Evolutionary conservation across 1,284 basidiomycete genomes (phyloP), one percentile per base, ranked within the genome.

Genomic region (Tilletia caries): DNA sequence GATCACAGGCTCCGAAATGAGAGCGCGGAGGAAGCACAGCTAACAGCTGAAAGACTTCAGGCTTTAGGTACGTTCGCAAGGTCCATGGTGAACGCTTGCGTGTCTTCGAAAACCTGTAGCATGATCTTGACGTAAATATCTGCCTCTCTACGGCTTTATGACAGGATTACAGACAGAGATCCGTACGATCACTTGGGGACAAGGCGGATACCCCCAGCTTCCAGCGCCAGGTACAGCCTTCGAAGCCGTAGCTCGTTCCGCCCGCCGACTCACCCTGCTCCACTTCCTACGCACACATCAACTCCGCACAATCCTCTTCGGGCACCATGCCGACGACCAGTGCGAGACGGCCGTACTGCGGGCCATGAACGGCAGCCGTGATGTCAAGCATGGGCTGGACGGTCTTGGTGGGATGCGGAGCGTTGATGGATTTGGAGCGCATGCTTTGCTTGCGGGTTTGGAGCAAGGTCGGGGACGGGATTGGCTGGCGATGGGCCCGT

Each of bases 241-340:
- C 48, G 48, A 50, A 50, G 48, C 48, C 20, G 23, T 18, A 44
- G 41, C 41, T 18, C 41, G 41, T 18, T 44, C 18, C n/a, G 48
- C 48, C 18, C 48, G 48, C 48, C 48, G 48, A 25, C 48, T 50
- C 23, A 18, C 48, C 54, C 27, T 60, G 27, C 54, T 60, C 54
- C 23, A 60, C 32, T 25, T 60, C 27, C 32, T 60, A 25, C 23
- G 25, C 5, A 32, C 6, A 10, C 54, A 32, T 27, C 15, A 12
- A 18, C 54, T 60, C 25, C 29, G 10, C 8, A 32, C 54, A 10
- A 32, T 60, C 32, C 54, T 60, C 13, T 60, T 32, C 29, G 54
- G 54, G 5, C 54, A 60, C 29, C 54, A 60, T 32, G 54, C 54
- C 25, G 54, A 60, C 29, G 54, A 60, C 54, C 54, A 60, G 20